These are phyloP conservation scores for Cyclocybe cylindracea DNA, from an alignment of 768 basidiomycete species.

Conservation along the genomic window DNA sequence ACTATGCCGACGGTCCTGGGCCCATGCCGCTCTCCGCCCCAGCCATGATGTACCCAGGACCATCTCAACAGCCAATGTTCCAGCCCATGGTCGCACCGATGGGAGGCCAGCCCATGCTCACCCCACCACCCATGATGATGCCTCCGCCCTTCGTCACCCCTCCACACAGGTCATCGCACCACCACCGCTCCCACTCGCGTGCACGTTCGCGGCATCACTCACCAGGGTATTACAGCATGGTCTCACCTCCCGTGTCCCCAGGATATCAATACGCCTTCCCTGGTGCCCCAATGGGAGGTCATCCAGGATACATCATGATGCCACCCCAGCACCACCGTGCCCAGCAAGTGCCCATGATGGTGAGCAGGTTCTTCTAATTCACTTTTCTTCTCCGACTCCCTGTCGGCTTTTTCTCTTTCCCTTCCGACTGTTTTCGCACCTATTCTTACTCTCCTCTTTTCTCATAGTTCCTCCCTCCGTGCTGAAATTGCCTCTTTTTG, in stretches of 20 bases:
- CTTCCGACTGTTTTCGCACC: background rate
- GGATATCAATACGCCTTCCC: slow-evolving; percentile 20
- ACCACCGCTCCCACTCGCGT: slow-evolving; percentile 14
- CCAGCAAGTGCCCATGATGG: slow-evolving; percentile 21
- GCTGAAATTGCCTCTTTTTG: slow-evolving; percentile 12
- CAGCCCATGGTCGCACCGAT: slow-evolving; percentile 6
- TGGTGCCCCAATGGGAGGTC: slow-evolving; percentile 6
- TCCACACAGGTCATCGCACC: slow-evolving; percentile 12
- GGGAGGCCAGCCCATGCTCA: slow-evolving; percentile 13
- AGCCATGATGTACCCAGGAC: slow-evolving; percentile 19
- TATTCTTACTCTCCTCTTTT: slow-evolving; percentile 6
- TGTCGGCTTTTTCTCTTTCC: slow-evolving; percentile 1
- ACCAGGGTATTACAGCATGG: slow-evolving; percentile 18
- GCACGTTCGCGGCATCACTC: slow-evolving; percentile 16
- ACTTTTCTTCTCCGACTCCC: background rate
- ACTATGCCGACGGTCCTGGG: slow-evolving; percentile 22
- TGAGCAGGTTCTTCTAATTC: slow-evolving; percentile 16
- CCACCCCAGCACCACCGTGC: slow-evolving; percentile 12
- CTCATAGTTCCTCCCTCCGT: slow-evolving; percentile 2
- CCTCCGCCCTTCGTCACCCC: slow-evolving; percentile 15
- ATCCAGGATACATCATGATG: slow-evolving; percentile 25
- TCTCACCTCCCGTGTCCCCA: slow-evolving; percentile 24
- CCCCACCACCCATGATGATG: slow-evolving; percentile 19
- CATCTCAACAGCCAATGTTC: slow-evolving; percentile 14
- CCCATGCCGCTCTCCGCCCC: slow-evolving; percentile 24